Evolutionary conservation across 805 yeast species (phyloP).

Genomic region (Candida chilensis): DNA sequence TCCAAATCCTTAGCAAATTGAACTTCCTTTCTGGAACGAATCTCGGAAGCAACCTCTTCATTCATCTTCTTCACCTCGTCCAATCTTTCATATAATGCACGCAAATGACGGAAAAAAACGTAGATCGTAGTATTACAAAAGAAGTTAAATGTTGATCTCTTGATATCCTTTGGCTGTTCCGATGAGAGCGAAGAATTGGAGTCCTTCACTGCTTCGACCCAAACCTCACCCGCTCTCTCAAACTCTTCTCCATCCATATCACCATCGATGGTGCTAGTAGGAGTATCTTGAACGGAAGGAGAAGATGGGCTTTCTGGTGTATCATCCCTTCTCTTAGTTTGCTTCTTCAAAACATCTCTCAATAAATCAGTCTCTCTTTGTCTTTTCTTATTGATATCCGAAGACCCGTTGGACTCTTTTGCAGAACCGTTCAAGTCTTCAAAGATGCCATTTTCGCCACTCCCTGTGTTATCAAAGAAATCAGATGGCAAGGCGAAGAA

Average conservation of each 20-base stretch:
- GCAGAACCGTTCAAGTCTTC: slow-evolving; percentile 8
- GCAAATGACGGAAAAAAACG: slow-evolving; percentile 79
- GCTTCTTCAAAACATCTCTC: slow-evolving; percentile 51
- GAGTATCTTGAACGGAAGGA: slow-evolving; percentile 13
- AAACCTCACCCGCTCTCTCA: slow-evolving; percentile 28
- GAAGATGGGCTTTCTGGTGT: slow-evolving; percentile 16
- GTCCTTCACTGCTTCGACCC: slow-evolving; percentile 27
- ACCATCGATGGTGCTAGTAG: no score
- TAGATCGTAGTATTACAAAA: slow-evolving; percentile 87
- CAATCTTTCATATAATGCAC: slow-evolving; percentile 74
- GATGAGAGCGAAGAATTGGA: slow-evolving; percentile 7
- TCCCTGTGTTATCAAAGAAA: slow-evolving; percentile 25
- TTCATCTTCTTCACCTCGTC: slow-evolving; percentile 68
- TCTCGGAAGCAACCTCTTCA: slow-evolving; percentile 62
- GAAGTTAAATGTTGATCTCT: slow-evolving; percentile 56
- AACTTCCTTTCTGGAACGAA: slow-evolving; percentile 51
- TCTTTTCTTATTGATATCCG: slow-evolving; percentile 37
- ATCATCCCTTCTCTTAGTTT: slow-evolving; percentile 29
- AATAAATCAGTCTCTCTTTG: slow-evolving; percentile 47
- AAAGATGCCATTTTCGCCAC: slow-evolving; percentile 6
- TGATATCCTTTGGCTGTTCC: slow-evolving; percentile 8
- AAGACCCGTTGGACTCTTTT: slow-evolving; percentile 3
- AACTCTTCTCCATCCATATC: slow-evolving; percentile 22
- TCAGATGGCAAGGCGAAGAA: slow-evolving; percentile 59
- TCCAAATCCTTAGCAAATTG: slow-evolving; percentile 85